A percentile compares a stretch with the other conserved stretches of the same genome.
These are phyloP conservation scores for Calonectria pseudoreteaudii DNA, from an alignment of 2,329 filamentous ascomycete species.

Conservation along the genomic window DNA sequence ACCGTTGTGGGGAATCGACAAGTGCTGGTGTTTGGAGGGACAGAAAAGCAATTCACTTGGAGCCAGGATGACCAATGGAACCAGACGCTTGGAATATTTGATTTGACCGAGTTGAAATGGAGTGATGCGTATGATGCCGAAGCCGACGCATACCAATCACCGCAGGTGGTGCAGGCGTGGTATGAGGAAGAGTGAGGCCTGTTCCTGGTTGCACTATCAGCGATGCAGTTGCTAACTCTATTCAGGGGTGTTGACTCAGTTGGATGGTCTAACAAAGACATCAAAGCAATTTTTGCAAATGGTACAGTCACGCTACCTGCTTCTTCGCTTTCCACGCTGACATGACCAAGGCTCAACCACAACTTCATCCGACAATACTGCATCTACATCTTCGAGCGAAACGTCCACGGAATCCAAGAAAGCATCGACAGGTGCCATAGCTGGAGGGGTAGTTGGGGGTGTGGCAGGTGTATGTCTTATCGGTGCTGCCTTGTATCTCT, in stretches of 20 bases:
- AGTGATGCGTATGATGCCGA: neutral
- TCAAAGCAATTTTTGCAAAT: neutral
- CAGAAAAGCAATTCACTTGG: neutral
- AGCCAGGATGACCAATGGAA: neutral
- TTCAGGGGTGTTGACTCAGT: neutral
- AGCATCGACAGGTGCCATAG: neutral
- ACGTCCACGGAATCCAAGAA: neutral
- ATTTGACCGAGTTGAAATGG: conserved; percentile 2
- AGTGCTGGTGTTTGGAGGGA: neutral
- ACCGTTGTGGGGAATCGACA: neutral
- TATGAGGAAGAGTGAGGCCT: neutral
- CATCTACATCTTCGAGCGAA: neutral
- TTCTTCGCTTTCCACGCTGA: neutral
- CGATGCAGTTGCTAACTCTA: neutral
- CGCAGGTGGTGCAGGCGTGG: neutral
- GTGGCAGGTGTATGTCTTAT: neutral
- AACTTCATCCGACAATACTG: neutral
- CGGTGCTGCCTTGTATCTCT: neutral
- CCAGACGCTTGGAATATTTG: neutral
- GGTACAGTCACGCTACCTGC: neutral
- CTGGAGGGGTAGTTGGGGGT: neutral
- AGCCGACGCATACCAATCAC: neutral
- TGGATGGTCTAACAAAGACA: neutral
- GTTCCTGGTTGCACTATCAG: too few relatives aligned
- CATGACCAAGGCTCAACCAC: neutral